These are phyloP conservation scores for Termitomyces eurrhizus DNA, from an alignment of 768 basidiomycete genomes.

Conservation along the genomic window DNA sequence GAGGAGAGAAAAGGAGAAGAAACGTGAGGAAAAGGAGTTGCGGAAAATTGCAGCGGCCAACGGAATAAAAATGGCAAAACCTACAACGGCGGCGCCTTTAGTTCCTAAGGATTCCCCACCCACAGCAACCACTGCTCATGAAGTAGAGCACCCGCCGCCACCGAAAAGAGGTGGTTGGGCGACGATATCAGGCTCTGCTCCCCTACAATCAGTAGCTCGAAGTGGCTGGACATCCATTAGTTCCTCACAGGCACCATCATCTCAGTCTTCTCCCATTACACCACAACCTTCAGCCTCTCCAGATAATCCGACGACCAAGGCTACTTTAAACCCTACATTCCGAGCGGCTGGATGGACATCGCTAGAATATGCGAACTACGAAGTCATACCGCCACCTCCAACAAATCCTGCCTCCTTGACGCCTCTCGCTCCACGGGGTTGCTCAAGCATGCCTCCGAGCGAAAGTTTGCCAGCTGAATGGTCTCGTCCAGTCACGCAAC, in stretches of 20 bases:
- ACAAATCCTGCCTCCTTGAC: conserved; percentile 17
- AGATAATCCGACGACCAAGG: conserved; percentile 14
- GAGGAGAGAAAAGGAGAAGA: conserved; percentile 82
- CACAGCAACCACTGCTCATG: conserved; percentile 21
- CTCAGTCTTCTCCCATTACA: conserved; percentile 8
- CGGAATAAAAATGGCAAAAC: conserved; percentile 67
- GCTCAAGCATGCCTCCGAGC: conserved; percentile 8
- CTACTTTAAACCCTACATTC: conserved; percentile 41
- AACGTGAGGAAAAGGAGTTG: conserved; percentile 81
- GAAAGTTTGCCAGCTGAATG: conserved; percentile 5
- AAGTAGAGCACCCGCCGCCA: conserved; percentile 17
- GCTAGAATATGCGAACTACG: conserved; percentile 47
- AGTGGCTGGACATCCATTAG: conserved; percentile 48
- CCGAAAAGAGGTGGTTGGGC: conserved; percentile 52
- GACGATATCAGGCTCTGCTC: conserved; percentile 25
- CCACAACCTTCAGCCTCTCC: conserved; percentile 7
- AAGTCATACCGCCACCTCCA: conserved; percentile 16
- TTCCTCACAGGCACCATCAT: conserved; percentile 12
- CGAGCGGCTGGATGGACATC: conserved; percentile 66
- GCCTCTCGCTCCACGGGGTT: conserved; percentile 7
- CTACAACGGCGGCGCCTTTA: conserved; percentile 18
- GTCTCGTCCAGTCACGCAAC: conserved; percentile 1
- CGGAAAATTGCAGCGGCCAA: conserved; percentile 80
- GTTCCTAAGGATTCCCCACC: conserved; percentile 19
- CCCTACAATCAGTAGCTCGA: conserved; percentile 25